Percentiles rank a stretch among this genome's conserved stretches.
phyloP scores from a whole-genome alignment of 495 filamentous ascomycete species.

The Trichoderma virens region DNA sequence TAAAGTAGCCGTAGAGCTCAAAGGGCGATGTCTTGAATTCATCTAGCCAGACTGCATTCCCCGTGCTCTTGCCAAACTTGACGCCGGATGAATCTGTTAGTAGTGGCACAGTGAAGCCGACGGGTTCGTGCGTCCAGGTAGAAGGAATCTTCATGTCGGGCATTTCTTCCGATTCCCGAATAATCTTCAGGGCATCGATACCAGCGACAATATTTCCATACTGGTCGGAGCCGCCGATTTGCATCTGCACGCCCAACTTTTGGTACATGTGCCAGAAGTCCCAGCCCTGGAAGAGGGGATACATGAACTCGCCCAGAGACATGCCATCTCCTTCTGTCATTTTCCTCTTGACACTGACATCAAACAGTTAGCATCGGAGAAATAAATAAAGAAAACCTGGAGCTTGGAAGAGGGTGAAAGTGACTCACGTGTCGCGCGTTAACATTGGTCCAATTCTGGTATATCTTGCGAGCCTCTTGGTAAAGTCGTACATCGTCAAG shows the following conservation, averaged over 20 bases:
- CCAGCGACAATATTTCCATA: slow-evolving; percentile 94
- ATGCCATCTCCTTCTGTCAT: slow-evolving; percentile 78
- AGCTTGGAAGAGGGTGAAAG: neutral
- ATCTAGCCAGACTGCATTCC: slow-evolving; percentile 93
- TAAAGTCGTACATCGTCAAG: slow-evolving; percentile 59
- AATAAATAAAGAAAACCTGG: neutral
- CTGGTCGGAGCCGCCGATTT: slow-evolving; percentile 93
- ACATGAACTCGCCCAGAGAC: slow-evolving; percentile 88
- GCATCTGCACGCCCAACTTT: slow-evolving; percentile 56
- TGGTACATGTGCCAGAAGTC: slow-evolving; percentile 84
- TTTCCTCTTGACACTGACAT: slow-evolving; percentile 61
- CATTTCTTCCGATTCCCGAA: slow-evolving; percentile 48
- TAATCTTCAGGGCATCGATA: slow-evolving; percentile 71
- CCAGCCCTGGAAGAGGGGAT: slow-evolving; percentile 92
- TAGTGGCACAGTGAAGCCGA: slow-evolving; percentile 84
- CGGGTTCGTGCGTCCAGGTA: slow-evolving; percentile 43
- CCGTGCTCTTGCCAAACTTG: slow-evolving; percentile 94
- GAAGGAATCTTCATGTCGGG: slow-evolving; percentile 18
- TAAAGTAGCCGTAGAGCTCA: slow-evolving; percentile 82
- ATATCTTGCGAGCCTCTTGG: slow-evolving; percentile 60
- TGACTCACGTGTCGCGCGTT: slow-evolving; percentile 74
- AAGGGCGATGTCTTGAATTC: slow-evolving; percentile 68
- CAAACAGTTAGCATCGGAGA: neutral
- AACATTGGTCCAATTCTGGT: slow-evolving; percentile 81
- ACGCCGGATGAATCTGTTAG: slow-evolving; percentile 75